Evolutionary conservation across 2,329 filamentous ascomycete genomes (phyloP).

Genomic region (Aureobasidium lini): DNA sequence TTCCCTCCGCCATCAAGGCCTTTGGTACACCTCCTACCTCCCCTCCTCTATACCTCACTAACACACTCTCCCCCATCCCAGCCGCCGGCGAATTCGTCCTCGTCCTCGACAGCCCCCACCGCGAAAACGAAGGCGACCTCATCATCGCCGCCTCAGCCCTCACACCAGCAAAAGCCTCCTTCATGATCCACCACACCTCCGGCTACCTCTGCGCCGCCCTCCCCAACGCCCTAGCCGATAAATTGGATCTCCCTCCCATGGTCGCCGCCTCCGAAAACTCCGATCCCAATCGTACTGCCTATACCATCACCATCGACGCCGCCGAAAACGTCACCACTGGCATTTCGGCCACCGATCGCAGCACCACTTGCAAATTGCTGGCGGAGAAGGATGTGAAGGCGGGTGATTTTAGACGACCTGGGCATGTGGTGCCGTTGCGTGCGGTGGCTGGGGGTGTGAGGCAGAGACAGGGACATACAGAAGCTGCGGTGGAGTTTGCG

Average conservation of each 20-base stretch:
- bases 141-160: constrained; percentile 85
- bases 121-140: constrained; percentile 97
- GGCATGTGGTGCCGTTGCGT: constrained; percentile 81
- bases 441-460: constrained; percentile 74
- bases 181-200: constrained; percentile 83
- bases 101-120: constrained; percentile 82
- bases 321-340: constrained; percentile 70
- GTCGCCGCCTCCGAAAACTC: constrained; percentile 57
- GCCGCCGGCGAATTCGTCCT: constrained; percentile 78
- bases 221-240: constrained; percentile 57
- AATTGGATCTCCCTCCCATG: constrained; percentile 83
- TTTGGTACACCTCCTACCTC: constrained; percentile 26
- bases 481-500: constrained; percentile 89
- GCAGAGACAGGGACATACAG: constrained; percentile 77
- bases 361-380: constrained; percentile 70
- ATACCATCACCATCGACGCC: constrained; percentile 84
- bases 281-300: constrained; percentile 85
- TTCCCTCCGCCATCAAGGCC: constrained; percentile 33
- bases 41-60: background rate
- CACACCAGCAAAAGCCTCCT: constrained; percentile 86
- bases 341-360: constrained; percentile 82
- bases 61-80: constrained; percentile 18
- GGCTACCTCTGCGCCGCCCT: constrained; percentile 90
- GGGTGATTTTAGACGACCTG: constrained; percentile 67
- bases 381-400: constrained; percentile 56